Evolutionary conservation across 1,284 basidiomycete species (phyloP).

Genomic region (Pterulicium gracile): DNA sequence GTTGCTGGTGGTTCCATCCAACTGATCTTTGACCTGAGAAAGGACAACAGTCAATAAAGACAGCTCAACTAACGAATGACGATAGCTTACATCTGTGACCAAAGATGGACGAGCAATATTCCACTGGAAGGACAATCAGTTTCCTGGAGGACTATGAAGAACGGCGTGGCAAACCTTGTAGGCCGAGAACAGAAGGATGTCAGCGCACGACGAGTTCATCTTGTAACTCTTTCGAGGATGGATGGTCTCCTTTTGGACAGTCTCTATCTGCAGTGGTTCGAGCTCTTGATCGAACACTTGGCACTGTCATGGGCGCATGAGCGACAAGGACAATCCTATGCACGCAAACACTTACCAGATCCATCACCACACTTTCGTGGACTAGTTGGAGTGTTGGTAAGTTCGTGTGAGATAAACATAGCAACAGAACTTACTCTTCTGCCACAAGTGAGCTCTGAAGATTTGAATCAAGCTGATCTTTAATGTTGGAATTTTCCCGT

Average conservation of each 20-base stretch:
- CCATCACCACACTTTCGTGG: slow-evolving; percentile 92
- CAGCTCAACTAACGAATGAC: neutral
- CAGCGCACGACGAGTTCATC: slow-evolving; percentile 97
- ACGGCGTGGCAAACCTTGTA: slow-evolving; percentile 54
- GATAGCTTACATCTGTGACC: slow-evolving; percentile 71
- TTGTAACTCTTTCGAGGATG: slow-evolving; percentile 99
- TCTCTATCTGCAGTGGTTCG: slow-evolving; percentile 97
- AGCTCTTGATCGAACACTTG: slow-evolving; percentile 99
- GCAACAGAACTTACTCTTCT: slow-evolving; percentile 64
- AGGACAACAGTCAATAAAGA: slow-evolving; percentile 4
- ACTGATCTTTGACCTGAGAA: slow-evolving; percentile 77
- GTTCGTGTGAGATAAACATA: slow-evolving; percentile 4
- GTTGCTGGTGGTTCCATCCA: slow-evolving; percentile 95
- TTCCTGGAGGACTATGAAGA: too few relatives aligned
- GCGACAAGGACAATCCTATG: neutral
- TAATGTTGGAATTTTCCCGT: slow-evolving; percentile 95
- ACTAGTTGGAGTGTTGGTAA: slow-evolving; percentile 29
- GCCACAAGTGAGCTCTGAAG: slow-evolving; percentile 99
- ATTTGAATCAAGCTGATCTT: slow-evolving; percentile 99
- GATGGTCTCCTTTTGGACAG: slow-evolving; percentile 99
- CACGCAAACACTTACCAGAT: slow-evolving; percentile 63
- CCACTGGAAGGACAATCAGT: slow-evolving; percentile 79
- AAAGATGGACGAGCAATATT: slow-evolving; percentile 95
- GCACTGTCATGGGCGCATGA: slow-evolving; percentile 37
- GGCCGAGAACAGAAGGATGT: slow-evolving; percentile 94